Conservation (phyloP, 2,329 filamentous ascomycete species). For the Colletotrichum lentis region DNA sequence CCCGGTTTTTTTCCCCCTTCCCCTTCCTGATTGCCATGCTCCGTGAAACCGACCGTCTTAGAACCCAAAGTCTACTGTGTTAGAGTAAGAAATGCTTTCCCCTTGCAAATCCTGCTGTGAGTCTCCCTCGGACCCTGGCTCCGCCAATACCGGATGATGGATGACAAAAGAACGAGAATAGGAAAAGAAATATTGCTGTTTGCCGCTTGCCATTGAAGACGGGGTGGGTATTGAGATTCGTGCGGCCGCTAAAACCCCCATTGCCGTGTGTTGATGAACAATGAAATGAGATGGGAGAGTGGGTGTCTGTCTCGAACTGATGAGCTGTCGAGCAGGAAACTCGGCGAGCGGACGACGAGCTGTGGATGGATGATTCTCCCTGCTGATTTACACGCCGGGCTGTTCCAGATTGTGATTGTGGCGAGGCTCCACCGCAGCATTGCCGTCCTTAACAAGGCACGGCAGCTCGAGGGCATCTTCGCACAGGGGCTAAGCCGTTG, state of each 20-base stretch:
- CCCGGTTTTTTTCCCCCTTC: conserved; percentile 14
- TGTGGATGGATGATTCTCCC: conserved; percentile 5
- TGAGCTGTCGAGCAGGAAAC: neutral
- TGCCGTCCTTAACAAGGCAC: conserved; percentile 13
- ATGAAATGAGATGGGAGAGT: conserved; percentile 2
- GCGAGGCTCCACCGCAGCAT: conserved; percentile 1
- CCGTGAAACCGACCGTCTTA: conserved; percentile 27
- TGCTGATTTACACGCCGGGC: conserved; percentile 10
- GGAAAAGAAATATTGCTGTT: neutral
- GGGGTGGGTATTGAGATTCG: conserved; percentile 24
- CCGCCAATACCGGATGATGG: conserved; percentile 3
- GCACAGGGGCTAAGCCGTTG: conserved; percentile 26
- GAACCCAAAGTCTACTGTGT: conserved; percentile 30
- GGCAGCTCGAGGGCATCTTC: conserved; percentile 25
- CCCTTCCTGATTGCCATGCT: conserved; percentile 29
- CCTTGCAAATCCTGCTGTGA: neutral
- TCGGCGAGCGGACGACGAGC: neutral
- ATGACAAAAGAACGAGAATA: neutral
- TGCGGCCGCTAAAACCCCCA: conserved; percentile 22
- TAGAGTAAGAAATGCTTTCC: conserved; percentile 23
- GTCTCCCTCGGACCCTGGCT: neutral
- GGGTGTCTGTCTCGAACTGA: neutral
- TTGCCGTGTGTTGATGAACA: conserved; percentile 12
- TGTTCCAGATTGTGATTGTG: conserved; percentile 13
- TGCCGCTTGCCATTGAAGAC: neutral